Conservation (phyloP, 2,329 filamentous ascomycete genomes). For the Ceratocystis destructans region DNA sequence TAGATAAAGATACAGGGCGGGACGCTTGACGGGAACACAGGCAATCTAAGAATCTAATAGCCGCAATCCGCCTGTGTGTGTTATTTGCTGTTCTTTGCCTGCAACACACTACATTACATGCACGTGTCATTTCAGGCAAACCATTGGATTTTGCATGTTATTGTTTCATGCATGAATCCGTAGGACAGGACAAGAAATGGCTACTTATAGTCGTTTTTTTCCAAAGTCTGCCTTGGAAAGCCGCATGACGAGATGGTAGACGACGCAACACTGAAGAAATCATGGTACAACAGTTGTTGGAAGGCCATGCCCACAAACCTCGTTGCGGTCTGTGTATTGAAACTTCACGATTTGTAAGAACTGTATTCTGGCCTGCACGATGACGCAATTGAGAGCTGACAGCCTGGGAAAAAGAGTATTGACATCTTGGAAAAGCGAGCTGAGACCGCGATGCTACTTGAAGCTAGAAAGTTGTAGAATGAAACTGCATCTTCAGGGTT, state of each 20-base stretch:
- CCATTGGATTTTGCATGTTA: background rate
- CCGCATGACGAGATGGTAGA: background rate
- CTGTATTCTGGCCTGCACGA: conserved; percentile 1
- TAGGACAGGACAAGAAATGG: background rate
- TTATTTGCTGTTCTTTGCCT: background rate
- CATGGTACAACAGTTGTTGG: background rate
- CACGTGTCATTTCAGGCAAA: background rate
- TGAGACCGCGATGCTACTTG: background rate
- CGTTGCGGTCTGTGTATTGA: conserved; percentile 2
- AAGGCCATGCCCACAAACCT: background rate
- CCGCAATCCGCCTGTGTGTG: background rate
- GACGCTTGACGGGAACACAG: background rate
- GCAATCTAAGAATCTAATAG: background rate
- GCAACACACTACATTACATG: background rate
- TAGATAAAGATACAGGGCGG: background rate
- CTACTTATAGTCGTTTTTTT: background rate
- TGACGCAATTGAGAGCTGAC: conserved; percentile 1
- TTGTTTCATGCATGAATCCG: conserved; percentile 1
- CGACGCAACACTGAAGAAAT: background rate
- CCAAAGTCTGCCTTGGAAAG: background rate
- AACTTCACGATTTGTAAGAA: background rate
- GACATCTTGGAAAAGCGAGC: background rate
- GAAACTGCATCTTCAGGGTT: too few species aligned
- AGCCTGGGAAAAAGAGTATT: background rate
- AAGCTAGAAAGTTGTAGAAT: background rate